These are phyloP conservation scores for Auriculariales sp. DNA, from an alignment of 768 basidiomycete species.

Conservation along the genomic window DNA sequence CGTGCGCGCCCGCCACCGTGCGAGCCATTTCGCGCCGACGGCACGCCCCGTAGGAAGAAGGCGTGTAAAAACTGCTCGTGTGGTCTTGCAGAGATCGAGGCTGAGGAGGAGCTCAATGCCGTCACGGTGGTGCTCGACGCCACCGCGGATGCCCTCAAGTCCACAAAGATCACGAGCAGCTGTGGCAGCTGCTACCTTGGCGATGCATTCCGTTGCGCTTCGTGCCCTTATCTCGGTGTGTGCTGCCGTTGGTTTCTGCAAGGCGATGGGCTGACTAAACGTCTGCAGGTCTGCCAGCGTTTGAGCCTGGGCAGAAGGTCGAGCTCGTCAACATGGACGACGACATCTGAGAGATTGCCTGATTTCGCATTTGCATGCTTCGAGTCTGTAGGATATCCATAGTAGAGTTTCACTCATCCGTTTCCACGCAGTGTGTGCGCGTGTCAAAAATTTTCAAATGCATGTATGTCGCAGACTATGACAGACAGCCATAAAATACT, in stretches of 20 bases:
- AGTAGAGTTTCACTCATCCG: too few species aligned
- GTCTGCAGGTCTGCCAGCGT: slow-evolving; percentile 82
- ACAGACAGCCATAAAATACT: slow-evolving; percentile 3
- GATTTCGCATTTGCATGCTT: background rate
- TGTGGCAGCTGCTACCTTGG: slow-evolving; percentile 97
- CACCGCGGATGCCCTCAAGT: slow-evolving; percentile 33
- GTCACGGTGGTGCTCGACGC: slow-evolving; percentile 51
- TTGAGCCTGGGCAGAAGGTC: slow-evolving; percentile 97
- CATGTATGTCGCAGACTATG: slow-evolving; percentile 10
- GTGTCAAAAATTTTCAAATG: background rate
- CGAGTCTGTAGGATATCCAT: slow-evolving; percentile 1
- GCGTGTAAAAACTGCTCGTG: slow-evolving; percentile 97
- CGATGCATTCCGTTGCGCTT: slow-evolving; percentile 92
- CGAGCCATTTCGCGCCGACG: slow-evolving; percentile 36
- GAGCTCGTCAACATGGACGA: slow-evolving; percentile 75
- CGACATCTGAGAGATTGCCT: slow-evolving; percentile 42
- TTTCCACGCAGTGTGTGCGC: too few species aligned
- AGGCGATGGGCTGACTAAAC: slow-evolving; percentile 7
- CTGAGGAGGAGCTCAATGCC: slow-evolving; percentile 43
- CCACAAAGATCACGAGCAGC: slow-evolving; percentile 84
- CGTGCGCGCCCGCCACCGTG: slow-evolving; percentile 67
- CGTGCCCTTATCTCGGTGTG: slow-evolving; percentile 92
- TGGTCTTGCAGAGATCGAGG: slow-evolving; percentile 88
- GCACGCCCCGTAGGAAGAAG: slow-evolving; percentile 57
- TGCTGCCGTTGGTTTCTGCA: slow-evolving; percentile 11